Percentiles rank a stretch among this genome's conserved stretches.
Conservation (phyloP, 805 yeast species). For the Suhomyces faveliae region DNA sequence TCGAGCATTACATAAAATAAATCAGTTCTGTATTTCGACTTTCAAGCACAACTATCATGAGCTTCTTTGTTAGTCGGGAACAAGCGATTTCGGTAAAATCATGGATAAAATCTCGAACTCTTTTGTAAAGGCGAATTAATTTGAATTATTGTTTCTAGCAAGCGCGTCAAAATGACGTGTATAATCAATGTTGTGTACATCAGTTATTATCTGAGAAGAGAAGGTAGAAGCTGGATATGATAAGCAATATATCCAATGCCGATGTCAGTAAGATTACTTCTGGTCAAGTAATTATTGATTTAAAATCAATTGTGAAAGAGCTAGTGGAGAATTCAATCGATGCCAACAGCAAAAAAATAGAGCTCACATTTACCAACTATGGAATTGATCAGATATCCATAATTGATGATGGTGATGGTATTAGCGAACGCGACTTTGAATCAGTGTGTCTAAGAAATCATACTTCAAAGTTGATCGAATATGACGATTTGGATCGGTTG, state of each 20-base stretch:
- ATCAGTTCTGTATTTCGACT: background rate
- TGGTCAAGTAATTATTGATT: conserved; percentile 86
- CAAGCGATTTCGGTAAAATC: background rate
- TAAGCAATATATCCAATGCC: conserved; percentile 25
- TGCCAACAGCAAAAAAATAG: conserved; percentile 67
- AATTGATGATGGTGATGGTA: conserved; percentile 68
- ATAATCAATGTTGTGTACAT: background rate
- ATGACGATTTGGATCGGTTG: conserved; percentile 53
- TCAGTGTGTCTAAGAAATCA: conserved; percentile 58
- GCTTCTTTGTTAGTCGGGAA: background rate
- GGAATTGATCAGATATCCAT: conserved; percentile 74
- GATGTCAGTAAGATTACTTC: conserved; percentile 82
- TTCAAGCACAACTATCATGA: background rate
- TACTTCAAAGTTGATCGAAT: conserved; percentile 62
- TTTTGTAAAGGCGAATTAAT: background rate
- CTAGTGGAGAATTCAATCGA: conserved; percentile 85
- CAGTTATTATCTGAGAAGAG: background rate
- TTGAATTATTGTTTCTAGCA: background rate
- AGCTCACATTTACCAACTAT: conserved; percentile 63
- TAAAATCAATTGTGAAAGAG: conserved; percentile 79
- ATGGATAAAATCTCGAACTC: background rate
- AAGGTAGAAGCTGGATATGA: conserved; percentile 12
- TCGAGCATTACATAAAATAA: conserved; percentile 2
- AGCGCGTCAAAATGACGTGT: background rate
- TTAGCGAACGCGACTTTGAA: conserved; percentile 49